Conservation (phyloP, 2,329 filamentous ascomycete genomes). For the Ophiostoma montium region DNA sequence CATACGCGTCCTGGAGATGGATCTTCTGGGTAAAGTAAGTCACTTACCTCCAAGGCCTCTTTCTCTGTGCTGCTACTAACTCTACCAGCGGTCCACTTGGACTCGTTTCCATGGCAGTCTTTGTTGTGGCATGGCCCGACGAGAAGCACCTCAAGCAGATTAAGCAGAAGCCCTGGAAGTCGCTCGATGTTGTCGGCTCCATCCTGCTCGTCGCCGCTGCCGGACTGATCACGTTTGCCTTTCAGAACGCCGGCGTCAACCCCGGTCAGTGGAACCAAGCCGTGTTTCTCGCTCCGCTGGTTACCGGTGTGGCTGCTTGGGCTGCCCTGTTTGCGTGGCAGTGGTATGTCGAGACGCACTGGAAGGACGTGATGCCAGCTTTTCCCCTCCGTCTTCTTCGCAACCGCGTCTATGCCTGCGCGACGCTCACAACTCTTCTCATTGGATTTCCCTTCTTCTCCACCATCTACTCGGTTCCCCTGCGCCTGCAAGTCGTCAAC, state of each 20-base stretch:
- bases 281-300: constrained; percentile 28
- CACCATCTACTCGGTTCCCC: constrained; percentile 33
- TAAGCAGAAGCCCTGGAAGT: constrained; percentile 29
- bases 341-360: constrained; percentile 18
- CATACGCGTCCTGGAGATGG: constrained; percentile 37
- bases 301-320: constrained; percentile 24
- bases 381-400: constrained; percentile 34
- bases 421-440: constrained; percentile 30
- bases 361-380: constrained; percentile 24
- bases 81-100: constrained; percentile 34
- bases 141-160: constrained; percentile 24
- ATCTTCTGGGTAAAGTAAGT: constrained; percentile 46
- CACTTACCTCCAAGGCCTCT: neutral
- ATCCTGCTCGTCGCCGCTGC: constrained; percentile 38
- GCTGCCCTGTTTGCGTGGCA: constrained; percentile 28
- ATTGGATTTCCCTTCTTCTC: constrained; percentile 37
- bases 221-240: constrained; percentile 41
- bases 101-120: constrained; percentile 29
- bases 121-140: constrained; percentile 37
- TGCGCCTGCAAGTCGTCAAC: constrained; percentile 35
- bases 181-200: constrained; percentile 40
- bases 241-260: constrained; percentile 34
- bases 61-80: neutral
- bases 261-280: constrained; percentile 27
- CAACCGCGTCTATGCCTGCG: constrained; percentile 30